Conservation (phyloP, 2,329 filamentous ascomycete species). For the Talaromyces sp. region DNA sequence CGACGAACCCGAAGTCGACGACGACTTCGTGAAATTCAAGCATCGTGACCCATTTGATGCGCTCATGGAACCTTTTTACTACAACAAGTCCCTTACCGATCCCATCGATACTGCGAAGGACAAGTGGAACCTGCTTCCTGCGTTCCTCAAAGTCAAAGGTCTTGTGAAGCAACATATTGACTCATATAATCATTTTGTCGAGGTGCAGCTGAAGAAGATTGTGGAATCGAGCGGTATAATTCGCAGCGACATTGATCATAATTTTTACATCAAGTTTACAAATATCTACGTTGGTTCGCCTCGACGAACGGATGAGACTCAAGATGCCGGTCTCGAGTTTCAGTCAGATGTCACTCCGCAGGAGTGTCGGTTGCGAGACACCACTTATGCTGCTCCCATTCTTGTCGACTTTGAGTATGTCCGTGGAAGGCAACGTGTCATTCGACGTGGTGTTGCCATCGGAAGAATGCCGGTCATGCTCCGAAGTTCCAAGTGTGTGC, state of each 20-base stretch:
- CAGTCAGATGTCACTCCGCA: conserved; percentile 76
- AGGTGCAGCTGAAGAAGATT: conserved; percentile 96
- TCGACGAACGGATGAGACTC: conserved; percentile 73
- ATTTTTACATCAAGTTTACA: conserved; percentile 90
- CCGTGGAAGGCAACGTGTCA: conserved; percentile 75
- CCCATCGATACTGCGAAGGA: conserved; percentile 73
- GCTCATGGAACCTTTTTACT: conserved; percentile 70
- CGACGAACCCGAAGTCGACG: conserved; percentile 20
- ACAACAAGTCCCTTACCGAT: conserved; percentile 67
- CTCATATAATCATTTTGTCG: conserved; percentile 98
- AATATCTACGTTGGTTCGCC: conserved; percentile 87
- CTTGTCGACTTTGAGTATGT: conserved; percentile 90
- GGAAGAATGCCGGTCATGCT: conserved; percentile 96
- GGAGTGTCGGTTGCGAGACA: conserved; percentile 92
- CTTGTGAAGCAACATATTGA: conserved; percentile 97
- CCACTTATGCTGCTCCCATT: conserved; percentile 97
- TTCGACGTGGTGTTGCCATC: conserved; percentile 74
- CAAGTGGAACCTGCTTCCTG: conserved; percentile 95
- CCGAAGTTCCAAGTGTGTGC: conserved; percentile 88
- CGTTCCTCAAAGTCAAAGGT: conserved; percentile 97
- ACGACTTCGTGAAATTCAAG: conserved; percentile 26
- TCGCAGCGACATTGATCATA: conserved; percentile 87
- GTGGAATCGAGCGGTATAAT: conserved; percentile 87
- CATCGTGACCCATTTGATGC: conserved; percentile 58
- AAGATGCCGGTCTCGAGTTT: conserved; percentile 50